Evolutionary conservation across 768 basidiomycete genomes (phyloP), one percentile per base, ranked within the genome.

Genomic region (Dentipellis sp.): DNA sequence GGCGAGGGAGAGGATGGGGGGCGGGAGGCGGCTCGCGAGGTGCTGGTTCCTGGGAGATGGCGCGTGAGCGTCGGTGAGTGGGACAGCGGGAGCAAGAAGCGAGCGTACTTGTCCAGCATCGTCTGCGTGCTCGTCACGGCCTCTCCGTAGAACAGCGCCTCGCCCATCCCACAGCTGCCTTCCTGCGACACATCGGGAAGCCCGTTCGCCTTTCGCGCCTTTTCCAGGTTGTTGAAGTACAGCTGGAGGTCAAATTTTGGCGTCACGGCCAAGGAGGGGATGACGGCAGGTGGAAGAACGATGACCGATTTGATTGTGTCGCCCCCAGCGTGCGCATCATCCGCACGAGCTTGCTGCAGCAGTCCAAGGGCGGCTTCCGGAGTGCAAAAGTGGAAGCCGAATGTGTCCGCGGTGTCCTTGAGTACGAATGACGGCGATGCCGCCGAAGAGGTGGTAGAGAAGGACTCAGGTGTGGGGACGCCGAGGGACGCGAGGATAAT

Each of bases 61-160:
- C 56, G 29, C 37, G 21, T 45, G 56, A 40, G 16, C 6, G 50
- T 54, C 55, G 58, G 54, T 45, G 48, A 35, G 45, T 37, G 9
- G 14, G 7, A 9, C 34, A 16, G 17, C n/a, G 55, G 39, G 21
- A 19, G 16, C n/a, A 55, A 22, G 42, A 35, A 19, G 3, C 29
- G 6, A 47, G 70, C 86, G 70, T 60, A 94, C 95, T 84, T 89
- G 66, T 97, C 91, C 4, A 98, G 75, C 80, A 97, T 82, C 2
- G 92, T 94, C 67, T 98, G 97, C 0, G 95, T 98, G 62, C 91
- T 94, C 1, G 92, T 92, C 10, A 99, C 88, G 0, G 83, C 83
- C 68, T 97, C 91, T 35, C 88, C 86, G 60, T 97, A 97, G 9
- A 94, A 62, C 29, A 97, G 66, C 38, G 81, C 77, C 58, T 94